Percentiles rank a stretch among this genome's conserved stretches.
These are phyloP conservation scores for Tetrapisispora namnaoensis DNA, from an alignment of 805 yeast species.

Conservation along the genomic window DNA sequence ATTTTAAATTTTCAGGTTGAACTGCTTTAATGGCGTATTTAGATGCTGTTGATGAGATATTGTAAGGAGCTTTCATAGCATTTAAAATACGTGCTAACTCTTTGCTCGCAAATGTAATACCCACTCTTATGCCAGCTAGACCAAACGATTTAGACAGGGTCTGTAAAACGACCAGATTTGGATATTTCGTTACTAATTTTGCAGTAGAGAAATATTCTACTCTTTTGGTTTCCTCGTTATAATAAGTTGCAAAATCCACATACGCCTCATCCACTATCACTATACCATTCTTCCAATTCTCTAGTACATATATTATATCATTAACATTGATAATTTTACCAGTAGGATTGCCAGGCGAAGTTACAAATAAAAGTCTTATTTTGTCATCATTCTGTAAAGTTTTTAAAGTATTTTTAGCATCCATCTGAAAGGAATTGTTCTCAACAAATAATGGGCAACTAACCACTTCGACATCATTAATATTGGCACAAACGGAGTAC, in stretches of 20 bases:
- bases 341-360: slow-evolving; percentile 97
- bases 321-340: slow-evolving; percentile 48
- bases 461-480: slow-evolving; percentile 76
- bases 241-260: slow-evolving; percentile 67
- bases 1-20: slow-evolving; percentile 41
- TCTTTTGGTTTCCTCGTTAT: not conserved
- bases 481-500: slow-evolving; percentile 85
- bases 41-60: slow-evolving; percentile 75
- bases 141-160: slow-evolving; percentile 94
- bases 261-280: slow-evolving; percentile 93
- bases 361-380: slow-evolving; percentile 71
- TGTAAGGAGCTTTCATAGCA: slow-evolving; percentile 93
- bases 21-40: slow-evolving; percentile 70
- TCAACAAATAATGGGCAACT: slow-evolving; percentile 54
- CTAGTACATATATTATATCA: slow-evolving; percentile 40
- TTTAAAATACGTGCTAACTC: slow-evolving; percentile 62
- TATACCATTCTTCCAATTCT: slow-evolving; percentile 57
- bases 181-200: slow-evolving; percentile 70
- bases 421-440: slow-evolving; percentile 54
- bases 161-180: slow-evolving; percentile 80
- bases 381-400: slow-evolving; percentile 44
- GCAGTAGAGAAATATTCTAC: slow-evolving; percentile 45
- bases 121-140: slow-evolving; percentile 87
- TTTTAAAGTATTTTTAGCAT: slow-evolving; percentile 44
- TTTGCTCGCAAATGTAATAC: slow-evolving; percentile 59